These are phyloP conservation scores for Penicillium cinerascens DNA, from an alignment of 495 filamentous ascomycete genomes.

Conservation along the genomic window DNA sequence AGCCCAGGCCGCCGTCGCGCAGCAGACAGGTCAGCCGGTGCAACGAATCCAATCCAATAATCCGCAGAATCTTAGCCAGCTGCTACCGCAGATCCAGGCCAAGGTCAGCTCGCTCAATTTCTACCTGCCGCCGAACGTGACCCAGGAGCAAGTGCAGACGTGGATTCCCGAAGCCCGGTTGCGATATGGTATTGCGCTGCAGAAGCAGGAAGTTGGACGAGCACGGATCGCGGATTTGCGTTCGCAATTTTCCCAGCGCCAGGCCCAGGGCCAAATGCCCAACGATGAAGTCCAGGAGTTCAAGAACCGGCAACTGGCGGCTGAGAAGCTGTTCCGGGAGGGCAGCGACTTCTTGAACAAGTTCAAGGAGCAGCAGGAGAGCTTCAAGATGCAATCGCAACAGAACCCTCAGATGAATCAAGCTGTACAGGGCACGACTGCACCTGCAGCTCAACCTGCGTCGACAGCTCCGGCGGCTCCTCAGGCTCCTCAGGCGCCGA, in stretches of 20 bases:
- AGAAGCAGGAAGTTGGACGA: conserved; percentile 50
- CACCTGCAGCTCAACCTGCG: conserved; percentile 10
- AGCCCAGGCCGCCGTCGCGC: conserved; percentile 19
- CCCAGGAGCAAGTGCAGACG: conserved; percentile 42
- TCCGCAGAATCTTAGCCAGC: conserved; percentile 39
- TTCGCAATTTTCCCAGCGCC: conserved; percentile 35
- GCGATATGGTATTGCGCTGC: conserved; percentile 50
- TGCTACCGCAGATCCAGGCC: conserved; percentile 41
- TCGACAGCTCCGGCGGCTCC: conserved; percentile 15
- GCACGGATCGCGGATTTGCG: conserved; percentile 38
- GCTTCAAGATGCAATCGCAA: conserved; percentile 40
- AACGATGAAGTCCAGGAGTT: conserved; percentile 44
- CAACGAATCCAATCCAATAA: conserved; percentile 40
- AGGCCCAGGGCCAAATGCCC: conserved; percentile 35
- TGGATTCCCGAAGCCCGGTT: conserved; percentile 52
- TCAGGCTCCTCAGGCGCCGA: conserved; percentile 12
- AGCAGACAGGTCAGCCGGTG: conserved; percentile 32
- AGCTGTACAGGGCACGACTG: conserved; percentile 11
- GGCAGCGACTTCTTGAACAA: conserved; percentile 44
- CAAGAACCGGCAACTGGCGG: conserved; percentile 40
- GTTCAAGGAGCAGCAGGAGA: conserved; percentile 49
- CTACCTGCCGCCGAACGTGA: conserved; percentile 46
- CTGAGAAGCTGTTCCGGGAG: conserved; percentile 45
- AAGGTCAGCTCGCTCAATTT: conserved; percentile 47
- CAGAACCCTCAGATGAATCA: conserved; percentile 37